phyloP scores from a whole-genome alignment of 1,139 yeast genomes.

The Hansenula lynferdii region DNA sequence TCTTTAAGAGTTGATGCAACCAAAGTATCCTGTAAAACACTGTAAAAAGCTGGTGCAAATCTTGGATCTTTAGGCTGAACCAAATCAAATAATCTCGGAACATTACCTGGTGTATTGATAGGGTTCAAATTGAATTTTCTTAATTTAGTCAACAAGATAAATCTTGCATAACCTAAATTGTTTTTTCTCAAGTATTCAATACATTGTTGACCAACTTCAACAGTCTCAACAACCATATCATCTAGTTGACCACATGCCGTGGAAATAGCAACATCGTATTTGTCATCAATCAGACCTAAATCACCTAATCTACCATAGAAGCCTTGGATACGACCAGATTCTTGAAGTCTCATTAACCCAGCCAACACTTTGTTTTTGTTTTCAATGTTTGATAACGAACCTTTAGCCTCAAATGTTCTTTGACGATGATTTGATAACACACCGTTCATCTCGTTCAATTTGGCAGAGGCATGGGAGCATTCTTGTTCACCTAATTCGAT shows the following conservation, averaged over 20 bases:
- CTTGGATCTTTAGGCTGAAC: slow-evolving; percentile 60
- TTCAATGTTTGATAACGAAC: slow-evolving; percentile 49
- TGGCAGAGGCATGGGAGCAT: slow-evolving; percentile 41
- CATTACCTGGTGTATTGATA: slow-evolving; percentile 71
- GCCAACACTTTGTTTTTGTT: slow-evolving; percentile 72
- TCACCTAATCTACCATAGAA: slow-evolving; percentile 91
- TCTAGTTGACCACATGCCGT: slow-evolving; percentile 93
- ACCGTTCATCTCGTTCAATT: slow-evolving; percentile 47
- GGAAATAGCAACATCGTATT: slow-evolving; percentile 88
- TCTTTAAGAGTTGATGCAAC: slow-evolving; percentile 77
- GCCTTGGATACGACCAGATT: slow-evolving; percentile 81
- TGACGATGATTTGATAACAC: slow-evolving; percentile 55
- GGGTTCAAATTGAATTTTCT: slow-evolving; percentile 55
- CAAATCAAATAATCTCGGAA: slow-evolving; percentile 81
- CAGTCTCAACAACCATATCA: slow-evolving; percentile 91
- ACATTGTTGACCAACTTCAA: slow-evolving; percentile 89
- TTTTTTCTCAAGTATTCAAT: slow-evolving; percentile 82
- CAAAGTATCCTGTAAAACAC: slow-evolving; percentile 79
- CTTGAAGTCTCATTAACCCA: slow-evolving; percentile 63
- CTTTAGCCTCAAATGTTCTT: slow-evolving; percentile 60
- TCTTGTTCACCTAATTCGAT: slow-evolving; percentile 56
- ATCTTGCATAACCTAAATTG: slow-evolving; percentile 84
- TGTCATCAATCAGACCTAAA: slow-evolving; percentile 80
- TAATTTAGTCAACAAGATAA: slow-evolving; percentile 74
- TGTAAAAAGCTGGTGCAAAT: slow-evolving; percentile 86